These are phyloP conservation scores for Xylariaceae sp. DNA, from an alignment of 2,329 filamentous ascomycete genomes.

Conservation along the genomic window DNA sequence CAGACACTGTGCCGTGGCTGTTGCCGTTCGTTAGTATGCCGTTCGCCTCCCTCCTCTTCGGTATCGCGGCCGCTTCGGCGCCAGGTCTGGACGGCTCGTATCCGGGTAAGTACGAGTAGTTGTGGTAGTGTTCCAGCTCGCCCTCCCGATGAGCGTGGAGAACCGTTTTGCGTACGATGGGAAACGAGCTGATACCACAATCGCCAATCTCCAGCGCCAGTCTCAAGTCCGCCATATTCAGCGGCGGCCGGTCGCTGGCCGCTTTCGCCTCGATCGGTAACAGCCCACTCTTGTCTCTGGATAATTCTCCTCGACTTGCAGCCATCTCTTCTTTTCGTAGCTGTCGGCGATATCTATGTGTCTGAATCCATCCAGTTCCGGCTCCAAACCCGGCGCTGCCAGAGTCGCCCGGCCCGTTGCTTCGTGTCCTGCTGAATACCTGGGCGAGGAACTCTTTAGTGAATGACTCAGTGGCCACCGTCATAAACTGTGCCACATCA, in stretches of 20 bases:
- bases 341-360: constrained; percentile 70
- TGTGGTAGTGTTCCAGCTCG: constrained; percentile 64
- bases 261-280: constrained; percentile 78
- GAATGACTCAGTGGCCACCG: constrained; percentile 62
- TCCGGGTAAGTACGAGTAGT: constrained; percentile 52
- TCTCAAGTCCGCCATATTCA: constrained; percentile 75
- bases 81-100: constrained; percentile 26
- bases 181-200: constrained; percentile 72
- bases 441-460: constrained; percentile 63
- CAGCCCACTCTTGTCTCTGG: constrained; percentile 70
- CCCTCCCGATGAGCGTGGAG: constrained; percentile 70
- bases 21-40: constrained; percentile 1
- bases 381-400: constrained; percentile 61
- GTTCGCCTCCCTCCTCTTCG: constrained; percentile 1
- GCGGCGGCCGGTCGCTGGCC: constrained; percentile 63
- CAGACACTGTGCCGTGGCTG: constrained; percentile 45
- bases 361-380: constrained; percentile 70
- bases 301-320: constrained; percentile 67
- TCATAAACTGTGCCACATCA: constrained; percentile 62
- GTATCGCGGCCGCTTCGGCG: constrained; percentile 27
- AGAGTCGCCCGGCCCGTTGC: constrained; percentile 61
- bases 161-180: constrained; percentile 67
- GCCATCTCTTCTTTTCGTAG: constrained; percentile 72
- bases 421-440: constrained; percentile 60
- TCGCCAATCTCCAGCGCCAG: constrained; percentile 74